Evolutionary conservation across 2,329 filamentous ascomycete species (phyloP), one percentile per base, ranked within the genome.

Genomic region (Teratosphaeria gauchensis): DNA sequence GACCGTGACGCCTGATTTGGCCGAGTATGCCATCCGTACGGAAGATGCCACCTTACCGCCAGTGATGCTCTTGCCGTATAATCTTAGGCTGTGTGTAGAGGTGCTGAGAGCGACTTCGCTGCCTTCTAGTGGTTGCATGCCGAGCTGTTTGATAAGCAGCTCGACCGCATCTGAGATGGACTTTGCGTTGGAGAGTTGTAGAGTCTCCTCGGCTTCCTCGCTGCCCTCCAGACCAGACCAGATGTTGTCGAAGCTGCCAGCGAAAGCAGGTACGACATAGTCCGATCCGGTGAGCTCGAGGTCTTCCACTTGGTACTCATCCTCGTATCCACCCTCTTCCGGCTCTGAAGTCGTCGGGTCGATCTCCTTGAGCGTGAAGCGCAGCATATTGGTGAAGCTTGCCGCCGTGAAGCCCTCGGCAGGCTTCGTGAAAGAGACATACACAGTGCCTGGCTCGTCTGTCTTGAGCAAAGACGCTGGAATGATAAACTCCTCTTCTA

Each of bases 341-440:
- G 92, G 89, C 75, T 96, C 91, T 64, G 85, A 84, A n/a, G 90
- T 96, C 30, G 88, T 88, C 5, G 94, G 94, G 69, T 99, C 94
- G 65, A 99, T 94, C 76, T 99, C 94, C 78, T 96, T 97, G 79
- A 88, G 94, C 19, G 91, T 96, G 74, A 99, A 99, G 76, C 94
- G 96, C 71, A 99, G 87, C 46, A 90, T 79, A 75, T 97, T 99
- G 65, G 89, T 90, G 75, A 99, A 95, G 51, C 84, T 88, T 56
- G 87, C 85, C 24, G 88, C 80, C 4, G 91, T 86, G 73, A 95
- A 87, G n/a, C 87, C 83, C 58, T 89, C 91, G 60, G 82, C 83
- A 31, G 84, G 76, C 74, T 95, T 94, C 76, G 88, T 89, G 80
- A 99, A 96, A 1, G 91, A 91, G 48, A 96, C 94, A 71, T 96